These are phyloP conservation scores for Bipolaris oryzae DNA, from an alignment of 2,329 filamentous ascomycete genomes.

Conservation along the genomic window DNA sequence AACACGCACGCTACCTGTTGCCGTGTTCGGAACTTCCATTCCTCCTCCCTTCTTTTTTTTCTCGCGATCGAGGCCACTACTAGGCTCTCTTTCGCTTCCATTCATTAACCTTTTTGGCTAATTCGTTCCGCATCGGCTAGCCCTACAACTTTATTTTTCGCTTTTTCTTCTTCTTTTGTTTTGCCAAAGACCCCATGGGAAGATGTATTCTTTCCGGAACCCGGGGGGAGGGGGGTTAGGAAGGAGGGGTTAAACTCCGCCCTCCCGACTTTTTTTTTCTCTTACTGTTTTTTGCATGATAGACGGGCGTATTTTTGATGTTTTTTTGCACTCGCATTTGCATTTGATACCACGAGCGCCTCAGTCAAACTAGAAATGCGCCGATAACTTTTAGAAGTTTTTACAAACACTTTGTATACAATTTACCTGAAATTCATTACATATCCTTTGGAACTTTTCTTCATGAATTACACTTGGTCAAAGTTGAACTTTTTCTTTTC, in stretches of 20 bases:
- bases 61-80: not conserved
- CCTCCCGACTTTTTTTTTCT: not conserved
- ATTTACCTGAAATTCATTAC: not conserved
- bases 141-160: constrained; percentile 11
- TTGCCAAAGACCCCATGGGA: constrained; percentile 4
- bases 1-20: too few relatives aligned
- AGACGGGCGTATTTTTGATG: constrained; percentile 18
- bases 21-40: too few relatives aligned
- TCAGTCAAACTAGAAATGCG: not conserved
- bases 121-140: not conserved
- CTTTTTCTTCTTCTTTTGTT: constrained; percentile 20
- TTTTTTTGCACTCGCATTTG: not conserved
- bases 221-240: not conserved
- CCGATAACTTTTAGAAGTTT: not conserved
- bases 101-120: constrained; percentile 4
- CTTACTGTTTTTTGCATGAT: constrained; percentile 7
- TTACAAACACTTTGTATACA: not conserved
- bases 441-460: too few relatives aligned
- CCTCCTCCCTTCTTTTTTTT: too few relatives aligned
- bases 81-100: constrained; percentile 1
- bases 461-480: too few relatives aligned
- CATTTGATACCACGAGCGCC: constrained; percentile 13
- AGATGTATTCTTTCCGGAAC: not conserved
- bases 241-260: too few relatives aligned
- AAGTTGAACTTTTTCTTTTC: too few relatives aligned